Evolutionary conservation across 176 grass and related monocot genomes (phyloP).

Genomic region (Aegilops tauschii): DNA sequence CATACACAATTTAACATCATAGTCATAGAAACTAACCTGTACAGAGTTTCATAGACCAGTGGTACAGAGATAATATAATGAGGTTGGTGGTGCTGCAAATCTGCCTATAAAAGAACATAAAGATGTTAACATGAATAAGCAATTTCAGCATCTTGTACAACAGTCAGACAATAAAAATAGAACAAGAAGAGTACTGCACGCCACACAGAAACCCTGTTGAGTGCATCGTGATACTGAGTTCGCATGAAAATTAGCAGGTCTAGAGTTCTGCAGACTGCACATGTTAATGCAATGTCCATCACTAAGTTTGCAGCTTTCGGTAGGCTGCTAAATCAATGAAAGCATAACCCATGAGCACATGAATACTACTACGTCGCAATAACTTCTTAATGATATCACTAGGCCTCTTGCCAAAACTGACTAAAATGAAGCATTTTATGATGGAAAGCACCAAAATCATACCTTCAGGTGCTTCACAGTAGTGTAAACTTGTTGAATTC

Average conservation of each 20-base stretch:
- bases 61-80: conserved; percentile 86
- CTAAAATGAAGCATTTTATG: conserved; percentile 3
- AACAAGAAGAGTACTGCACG: conserved; percentile 8
- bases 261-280: neutral
- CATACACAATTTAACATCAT: conserved; percentile 1
- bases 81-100: conserved; percentile 89
- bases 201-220: neutral
- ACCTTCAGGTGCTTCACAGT: conserved; percentile 87
- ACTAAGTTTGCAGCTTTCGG: conserved; percentile 17
- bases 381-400: neutral
- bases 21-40: conserved; percentile 58
- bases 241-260: neutral
- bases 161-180: conserved; percentile 24
- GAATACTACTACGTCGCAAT: neutral
- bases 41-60: conserved; percentile 92
- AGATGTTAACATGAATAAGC: conserved; percentile 43
- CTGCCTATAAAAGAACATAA: conserved; percentile 74
- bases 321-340: conserved; percentile 10
- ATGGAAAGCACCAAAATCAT: neutral
- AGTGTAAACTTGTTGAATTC: conserved; percentile 93
- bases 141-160: conserved; percentile 42
- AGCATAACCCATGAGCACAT: neutral
- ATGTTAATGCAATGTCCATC: neutral
- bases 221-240: neutral
- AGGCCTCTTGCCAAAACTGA: neutral